These are phyloP conservation scores for Telopea speciosissima DNA, from an alignment of 177 flowering plant species.

Conservation along the genomic window DNA sequence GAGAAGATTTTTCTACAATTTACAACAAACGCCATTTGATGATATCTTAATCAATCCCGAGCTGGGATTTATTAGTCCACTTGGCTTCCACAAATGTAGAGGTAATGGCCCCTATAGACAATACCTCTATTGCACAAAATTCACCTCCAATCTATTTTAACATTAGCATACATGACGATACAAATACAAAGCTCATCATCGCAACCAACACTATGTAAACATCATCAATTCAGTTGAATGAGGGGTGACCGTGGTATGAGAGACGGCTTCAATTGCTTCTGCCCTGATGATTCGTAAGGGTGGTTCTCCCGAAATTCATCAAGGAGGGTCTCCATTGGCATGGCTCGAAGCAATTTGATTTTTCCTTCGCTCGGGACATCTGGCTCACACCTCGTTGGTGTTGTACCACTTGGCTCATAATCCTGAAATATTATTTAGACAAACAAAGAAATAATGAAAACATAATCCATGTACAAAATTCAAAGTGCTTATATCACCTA, in stretches of 20 bases:
- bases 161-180: conserved; percentile 14
- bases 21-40: conserved; percentile 17
- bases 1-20: conserved; percentile 3
- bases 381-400: conserved; percentile 58
- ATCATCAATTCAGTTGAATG: conserved; percentile 43
- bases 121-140: not conserved
- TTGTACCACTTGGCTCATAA: conserved; percentile 81
- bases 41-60: conserved; percentile 33
- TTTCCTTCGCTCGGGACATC: conserved; percentile 70
- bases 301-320: conserved; percentile 84
- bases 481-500: too few species aligned
- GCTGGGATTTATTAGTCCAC: conserved; percentile 24
- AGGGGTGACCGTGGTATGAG: conserved; percentile 80
- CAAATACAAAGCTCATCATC: conserved; percentile 10
- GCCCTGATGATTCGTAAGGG: conserved; percentile 46
- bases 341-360: conserved; percentile 67
- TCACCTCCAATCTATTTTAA: conserved; percentile 6
- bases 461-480: not conserved
- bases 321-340: conserved; percentile 73
- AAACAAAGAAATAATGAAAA: not conserved
- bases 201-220: too few species aligned
- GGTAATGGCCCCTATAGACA: not conserved
- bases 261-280: conserved; percentile 57
- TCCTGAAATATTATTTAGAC: conserved; percentile 39
- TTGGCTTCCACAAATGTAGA: too few species aligned